phyloP scores from a whole-genome alignment of 495 filamentous ascomycete species.

The Penicillium cosmopolitanum region DNA sequence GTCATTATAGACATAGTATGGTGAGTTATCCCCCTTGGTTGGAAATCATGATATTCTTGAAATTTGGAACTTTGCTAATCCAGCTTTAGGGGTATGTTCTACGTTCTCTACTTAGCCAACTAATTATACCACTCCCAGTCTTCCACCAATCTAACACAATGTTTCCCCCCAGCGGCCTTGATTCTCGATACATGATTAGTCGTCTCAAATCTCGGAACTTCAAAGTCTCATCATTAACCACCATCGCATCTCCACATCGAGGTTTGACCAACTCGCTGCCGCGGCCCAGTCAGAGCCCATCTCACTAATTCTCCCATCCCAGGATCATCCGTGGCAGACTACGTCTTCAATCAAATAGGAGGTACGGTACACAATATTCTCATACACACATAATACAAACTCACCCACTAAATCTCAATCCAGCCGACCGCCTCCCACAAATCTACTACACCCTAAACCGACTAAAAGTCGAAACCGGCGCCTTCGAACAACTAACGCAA shows the following conservation, averaged over 20 bases:
- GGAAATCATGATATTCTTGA: neutral
- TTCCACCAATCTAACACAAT: slow-evolving; percentile 22
- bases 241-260: slow-evolving; percentile 85
- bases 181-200: slow-evolving; percentile 92
- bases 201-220: slow-evolving; percentile 70
- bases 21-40: slow-evolving; percentile 40
- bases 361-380: too few species aligned
- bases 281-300: neutral
- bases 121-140: neutral
- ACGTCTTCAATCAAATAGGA: slow-evolving; percentile 72
- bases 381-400: too few species aligned
- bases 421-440: slow-evolving; percentile 60
- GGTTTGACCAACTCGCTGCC: slow-evolving; percentile 42
- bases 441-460: slow-evolving; percentile 70
- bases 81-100: slow-evolving; percentile 50
- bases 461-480: slow-evolving; percentile 75
- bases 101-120: slow-evolving; percentile 35
- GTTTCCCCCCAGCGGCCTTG: slow-evolving; percentile 70
- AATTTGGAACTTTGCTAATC: neutral
- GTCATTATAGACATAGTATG: slow-evolving; percentile 67
- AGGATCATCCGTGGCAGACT: slow-evolving; percentile 85
- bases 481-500: slow-evolving; percentile 82
- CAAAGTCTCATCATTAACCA: slow-evolving; percentile 78
- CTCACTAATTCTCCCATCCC: slow-evolving; percentile 9
- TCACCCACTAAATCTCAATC: neutral